Evolutionary conservation across 768 basidiomycete species (phyloP), one percentile per base, ranked within the genome.

Genomic region (Dacryopinax spathularia): DNA sequence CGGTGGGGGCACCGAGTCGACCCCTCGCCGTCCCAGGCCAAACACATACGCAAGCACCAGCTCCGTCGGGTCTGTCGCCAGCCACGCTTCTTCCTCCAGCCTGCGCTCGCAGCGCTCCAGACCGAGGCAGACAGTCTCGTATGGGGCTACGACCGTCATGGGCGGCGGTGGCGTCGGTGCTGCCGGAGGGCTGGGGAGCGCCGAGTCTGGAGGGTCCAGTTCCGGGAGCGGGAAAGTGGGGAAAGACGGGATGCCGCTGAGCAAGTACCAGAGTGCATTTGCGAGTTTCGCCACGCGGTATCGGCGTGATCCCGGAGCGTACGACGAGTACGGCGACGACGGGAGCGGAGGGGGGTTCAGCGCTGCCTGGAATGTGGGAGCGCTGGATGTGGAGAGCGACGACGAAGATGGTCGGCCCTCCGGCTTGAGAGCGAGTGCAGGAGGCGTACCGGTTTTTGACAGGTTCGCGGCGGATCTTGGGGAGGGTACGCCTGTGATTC

Each of bases 401-500:
- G 89, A 91, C 65, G 89, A 91, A 65, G 84, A 85, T 18, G 41
- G 20, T 5, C 59, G n/a, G 5, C 29, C 15, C 33, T 61, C 31
- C 41, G 29, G 41, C 12, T 33, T 62, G 62, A 13, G 61, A 2
- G 60, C 61, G 20, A 63, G 63, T 27, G 48, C 66, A n/a, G 63
- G 43, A 29, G 76, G 73, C 48, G 78, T 77, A 39, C 70, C 73
- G 13, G 74, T 79, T 60, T 73, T 81, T 63, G 75, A 35, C 69
- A 74, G 31, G 77, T 74, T 25, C 75, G 75, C 60, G 81, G 82
- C 61, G 75, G 73, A 80, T 63, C 75, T 82, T 33, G 86, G 88
- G 69, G 76, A 82, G 4, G 86, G 88, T 67, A 78, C 64, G 33
- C 48, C 81, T 56, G 80, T 82, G 60, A 80, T 85, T 64, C 85